phyloP scores from a whole-genome alignment of 169 alveolate species.

The Plasmodium adleri region DNA sequence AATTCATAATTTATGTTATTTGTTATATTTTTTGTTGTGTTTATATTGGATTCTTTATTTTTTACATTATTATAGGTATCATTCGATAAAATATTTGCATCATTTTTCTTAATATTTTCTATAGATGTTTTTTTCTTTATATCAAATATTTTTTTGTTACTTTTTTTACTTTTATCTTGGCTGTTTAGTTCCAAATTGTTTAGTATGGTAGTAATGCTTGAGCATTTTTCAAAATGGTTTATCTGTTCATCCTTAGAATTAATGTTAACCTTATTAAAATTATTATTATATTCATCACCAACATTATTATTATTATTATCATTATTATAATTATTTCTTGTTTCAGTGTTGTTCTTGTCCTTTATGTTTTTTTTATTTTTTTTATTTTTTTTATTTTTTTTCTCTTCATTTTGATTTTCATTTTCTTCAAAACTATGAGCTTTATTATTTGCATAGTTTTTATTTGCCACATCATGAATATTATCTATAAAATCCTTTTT shows the following conservation, averaged over 20 bases:
- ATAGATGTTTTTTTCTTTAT: too few relatives aligned
- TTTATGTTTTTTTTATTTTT: neutral
- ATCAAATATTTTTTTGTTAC: too few relatives aligned
- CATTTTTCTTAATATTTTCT: neutral
- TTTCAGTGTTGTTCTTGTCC: neutral
- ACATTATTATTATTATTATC: too few relatives aligned
- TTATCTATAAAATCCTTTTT: neutral
- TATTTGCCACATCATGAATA: slow-evolving; percentile 37
- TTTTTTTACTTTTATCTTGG: too few relatives aligned
- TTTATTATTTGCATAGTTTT: neutral
- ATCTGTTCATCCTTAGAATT: too few relatives aligned
- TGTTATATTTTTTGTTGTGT: neutral
- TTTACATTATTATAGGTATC: neutral
- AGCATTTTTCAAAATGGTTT: too few relatives aligned
- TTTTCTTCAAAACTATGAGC: neutral
- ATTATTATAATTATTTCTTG: too few relatives aligned
- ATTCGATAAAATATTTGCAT: neutral
- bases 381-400: neutral
- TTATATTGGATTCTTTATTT: neutral
- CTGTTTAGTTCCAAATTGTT: too few relatives aligned
- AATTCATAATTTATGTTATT: slow-evolving; percentile 20
- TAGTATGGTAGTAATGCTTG: too few relatives aligned
- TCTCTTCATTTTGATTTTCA: neutral
- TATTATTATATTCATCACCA: too few relatives aligned
- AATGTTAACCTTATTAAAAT: too few relatives aligned